These are phyloP conservation scores for Fusarium verrucosum DNA, from an alignment of 2,329 filamentous ascomycete genomes.

Conservation along the genomic window DNA sequence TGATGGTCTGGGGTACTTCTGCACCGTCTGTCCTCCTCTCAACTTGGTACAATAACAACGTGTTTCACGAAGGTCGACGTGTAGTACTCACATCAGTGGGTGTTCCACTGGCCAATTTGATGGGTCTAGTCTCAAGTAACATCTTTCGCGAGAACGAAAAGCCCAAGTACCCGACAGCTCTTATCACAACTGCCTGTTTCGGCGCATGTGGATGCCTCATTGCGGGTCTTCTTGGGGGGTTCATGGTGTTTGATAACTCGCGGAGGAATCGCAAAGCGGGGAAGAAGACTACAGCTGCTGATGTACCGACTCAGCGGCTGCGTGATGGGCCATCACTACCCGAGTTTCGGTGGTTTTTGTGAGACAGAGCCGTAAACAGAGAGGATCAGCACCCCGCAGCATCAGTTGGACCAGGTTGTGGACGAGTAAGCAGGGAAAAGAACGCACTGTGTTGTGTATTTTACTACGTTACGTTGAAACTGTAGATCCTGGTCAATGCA, in stretches of 20 bases:
- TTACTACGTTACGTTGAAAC: conserved; percentile 10
- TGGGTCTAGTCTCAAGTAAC: conserved; percentile 71
- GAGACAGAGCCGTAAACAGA: neutral
- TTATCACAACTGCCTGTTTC: conserved; percentile 72
- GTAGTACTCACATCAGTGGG: conserved; percentile 12
- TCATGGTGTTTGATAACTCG: conserved; percentile 66
- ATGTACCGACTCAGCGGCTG: conserved; percentile 1
- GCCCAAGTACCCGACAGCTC: conserved; percentile 72
- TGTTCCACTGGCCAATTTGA: neutral
- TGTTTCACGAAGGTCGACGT: fast-evolving
- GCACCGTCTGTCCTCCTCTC: conserved; percentile 4
- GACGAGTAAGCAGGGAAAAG: neutral
- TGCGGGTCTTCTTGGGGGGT: conserved; percentile 64
- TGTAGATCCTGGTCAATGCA: neutral
- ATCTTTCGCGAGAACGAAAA: conserved; percentile 72
- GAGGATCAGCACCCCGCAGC: conserved; percentile 1
- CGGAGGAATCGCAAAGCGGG: conserved; percentile 2
- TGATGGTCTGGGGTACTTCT: conserved; percentile 22
- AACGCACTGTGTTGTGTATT: conserved; percentile 4
- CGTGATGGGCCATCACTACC: conserved; percentile 9
- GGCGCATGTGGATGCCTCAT: conserved; percentile 68
- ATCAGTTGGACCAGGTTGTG: neutral
- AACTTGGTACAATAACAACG: conserved; percentile 6
- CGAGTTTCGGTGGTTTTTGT: conserved; percentile 24
- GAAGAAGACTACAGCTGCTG: conserved; percentile 6